Evolutionary conservation across 495 filamentous ascomycete genomes (phyloP), one percentile per base, ranked within the genome.

Genomic region (Neurospora africana): DNA sequence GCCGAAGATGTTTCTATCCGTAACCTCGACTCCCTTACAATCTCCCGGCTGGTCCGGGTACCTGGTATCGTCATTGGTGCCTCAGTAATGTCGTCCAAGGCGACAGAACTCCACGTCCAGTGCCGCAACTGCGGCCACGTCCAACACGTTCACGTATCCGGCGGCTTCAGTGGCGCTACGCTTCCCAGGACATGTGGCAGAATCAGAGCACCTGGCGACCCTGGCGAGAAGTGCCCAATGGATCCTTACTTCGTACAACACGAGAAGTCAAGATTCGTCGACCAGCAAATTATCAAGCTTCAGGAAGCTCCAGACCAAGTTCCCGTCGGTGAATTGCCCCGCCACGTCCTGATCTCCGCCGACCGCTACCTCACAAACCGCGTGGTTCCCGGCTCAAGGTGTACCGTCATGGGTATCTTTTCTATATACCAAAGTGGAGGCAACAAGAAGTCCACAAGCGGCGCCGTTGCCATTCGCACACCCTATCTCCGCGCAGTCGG

Each of bases 221-320:
- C 87, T 4, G 82, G 83, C 10, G 84, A 88, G 27, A 88, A 90
- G 73, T 99, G 96, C 77, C 94, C 95, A 2, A 83, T 98, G 74
- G 95, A 99, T 77, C 96, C 96, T 7, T 99, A 97, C 78, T 94
- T 95, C 73, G 91, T 99, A 39, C 85, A 95, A 10, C 96, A 99
- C 79, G 96, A 98, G 80, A 94, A 92, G 77, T 96, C 92, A 73
- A 89, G 91, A 73, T 99, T 99, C 79, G 94, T 98, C 77, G 96
- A 99, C 77, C 96, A 98, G 76, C 96, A 99, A 78, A 92, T 98
- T 65, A 90, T 99, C 76, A 99, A 99, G 82, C 88, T 99, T 9
- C 96, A 99, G 80, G 96, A 99, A 82, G 96, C 96, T 15, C 96
- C 96, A 7, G 96, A 99, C 78, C 94, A 98, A 78, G 95, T 99